A percentile compares a stretch with the other conserved stretches of the same genome.
Conservation (phyloP, 495 filamentous ascomycete species). For the Xylaria grammica region DNA sequence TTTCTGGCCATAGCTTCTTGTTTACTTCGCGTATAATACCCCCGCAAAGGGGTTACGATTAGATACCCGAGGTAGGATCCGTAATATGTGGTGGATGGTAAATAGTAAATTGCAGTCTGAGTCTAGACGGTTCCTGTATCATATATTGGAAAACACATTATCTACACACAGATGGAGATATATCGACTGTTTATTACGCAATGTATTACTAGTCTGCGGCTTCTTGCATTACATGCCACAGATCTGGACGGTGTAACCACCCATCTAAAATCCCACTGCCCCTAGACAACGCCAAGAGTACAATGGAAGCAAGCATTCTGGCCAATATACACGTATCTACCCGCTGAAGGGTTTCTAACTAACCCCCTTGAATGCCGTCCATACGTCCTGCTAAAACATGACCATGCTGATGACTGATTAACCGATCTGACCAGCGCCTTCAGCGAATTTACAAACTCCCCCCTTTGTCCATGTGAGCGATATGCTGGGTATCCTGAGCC, state of each 20-base stretch:
- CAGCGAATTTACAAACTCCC: constrained; percentile 5
- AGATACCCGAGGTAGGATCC: constrained; percentile 12
- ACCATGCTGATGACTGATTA: background rate
- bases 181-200: background rate
- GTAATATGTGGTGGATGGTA: background rate
- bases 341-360: background rate
- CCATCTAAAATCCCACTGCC: background rate
- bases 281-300: background rate
- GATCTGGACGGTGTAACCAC: background rate
- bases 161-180: too few species aligned
- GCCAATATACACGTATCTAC: background rate
- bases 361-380: background rate
- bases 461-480: background rate
- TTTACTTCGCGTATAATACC: background rate
- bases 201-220: constrained; percentile 1
- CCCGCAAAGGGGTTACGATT: too few species aligned
- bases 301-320: background rate
- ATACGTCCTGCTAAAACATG: constrained; percentile 4
- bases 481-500: constrained; percentile 9
- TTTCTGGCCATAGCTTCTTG: constrained; percentile 1
- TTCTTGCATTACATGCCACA: background rate
- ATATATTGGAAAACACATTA: too few species aligned
- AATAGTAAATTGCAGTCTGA: background rate
- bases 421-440: background rate
- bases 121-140: background rate